These are phyloP conservation scores for Blastocystis sp. DNA, from an alignment of 352 stramenopile species.

Conservation along the genomic window DNA sequence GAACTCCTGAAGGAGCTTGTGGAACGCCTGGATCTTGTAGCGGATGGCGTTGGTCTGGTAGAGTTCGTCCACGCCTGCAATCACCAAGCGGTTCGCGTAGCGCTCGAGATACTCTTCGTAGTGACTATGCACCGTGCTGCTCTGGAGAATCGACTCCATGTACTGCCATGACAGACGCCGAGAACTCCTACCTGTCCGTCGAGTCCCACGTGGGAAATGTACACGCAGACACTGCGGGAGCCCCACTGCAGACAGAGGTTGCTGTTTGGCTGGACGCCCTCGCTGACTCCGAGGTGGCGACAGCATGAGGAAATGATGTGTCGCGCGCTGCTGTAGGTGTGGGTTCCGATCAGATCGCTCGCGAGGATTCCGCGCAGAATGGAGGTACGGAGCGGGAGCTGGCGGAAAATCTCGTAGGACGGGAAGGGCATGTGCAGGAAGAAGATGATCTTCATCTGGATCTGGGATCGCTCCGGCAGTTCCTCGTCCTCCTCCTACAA, in stretches of 20 bases:
- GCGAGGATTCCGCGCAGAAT: conserved; percentile 29
- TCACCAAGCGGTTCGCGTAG: background rate
- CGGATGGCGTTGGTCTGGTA: conserved; percentile 29
- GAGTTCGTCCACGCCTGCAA: conserved; percentile 49
- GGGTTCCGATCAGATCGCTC: conserved; percentile 25
- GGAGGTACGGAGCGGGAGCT: conserved; percentile 45
- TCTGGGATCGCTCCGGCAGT: background rate
- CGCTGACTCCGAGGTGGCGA: conserved; percentile 28
- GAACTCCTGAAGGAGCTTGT: background rate
- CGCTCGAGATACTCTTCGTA: background rate
- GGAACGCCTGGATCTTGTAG: conserved; percentile 51
- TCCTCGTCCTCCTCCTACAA: background rate
- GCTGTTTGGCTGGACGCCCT: conserved; percentile 6
- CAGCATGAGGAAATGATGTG: conserved; percentile 47
- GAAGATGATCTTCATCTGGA: conserved; percentile 46
- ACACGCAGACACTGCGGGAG: conserved; percentile 11
- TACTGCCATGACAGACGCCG: background rate
- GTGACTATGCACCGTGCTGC: background rate
- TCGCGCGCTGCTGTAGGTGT: conserved; percentile 47
- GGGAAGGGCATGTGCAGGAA: conserved; percentile 56
- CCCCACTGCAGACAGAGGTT: conserved; percentile 49
- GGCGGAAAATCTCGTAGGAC: conserved; percentile 55
- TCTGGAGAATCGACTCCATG: background rate
- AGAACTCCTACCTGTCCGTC: background rate
- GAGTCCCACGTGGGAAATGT: conserved; percentile 34